phyloP scores from a whole-genome alignment of 2,329 filamentous ascomycete species.

The Basipetospora chlamydospora region DNA sequence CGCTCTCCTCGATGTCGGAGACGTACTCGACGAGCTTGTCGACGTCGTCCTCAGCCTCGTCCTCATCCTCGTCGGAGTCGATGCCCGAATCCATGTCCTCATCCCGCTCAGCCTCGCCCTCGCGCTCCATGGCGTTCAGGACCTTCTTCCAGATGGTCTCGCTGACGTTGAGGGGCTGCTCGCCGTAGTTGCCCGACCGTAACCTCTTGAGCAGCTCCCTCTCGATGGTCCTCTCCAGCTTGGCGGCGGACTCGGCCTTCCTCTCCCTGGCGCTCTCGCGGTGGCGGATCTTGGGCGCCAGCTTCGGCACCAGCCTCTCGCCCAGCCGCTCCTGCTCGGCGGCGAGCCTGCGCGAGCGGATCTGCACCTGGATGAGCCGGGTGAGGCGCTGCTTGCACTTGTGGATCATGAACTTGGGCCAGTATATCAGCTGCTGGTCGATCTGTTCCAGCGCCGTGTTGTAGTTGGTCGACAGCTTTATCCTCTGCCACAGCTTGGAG shows the following conservation, averaged over 20 bases:
- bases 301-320: conserved; percentile 73
- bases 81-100: conserved; percentile 82
- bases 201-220: conserved; percentile 83
- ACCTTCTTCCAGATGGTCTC: conserved; percentile 97
- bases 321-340: conserved; percentile 82
- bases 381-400: conserved; percentile 96
- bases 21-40: conserved; percentile 82
- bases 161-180: conserved; percentile 87
- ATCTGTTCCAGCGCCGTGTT: conserved; percentile 76
- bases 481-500: conserved; percentile 85
- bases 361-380: conserved; percentile 78
- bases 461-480: conserved; percentile 84
- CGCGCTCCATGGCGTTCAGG: conserved; percentile 73
- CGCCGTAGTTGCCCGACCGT: conserved; percentile 84
- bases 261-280: conserved; percentile 63
- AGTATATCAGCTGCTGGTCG: conserved; percentile 77
- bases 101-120: conserved; percentile 69
- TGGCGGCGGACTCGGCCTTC: conserved; percentile 70
- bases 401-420: conserved; percentile 83
- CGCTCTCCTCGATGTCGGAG: conserved; percentile 74
- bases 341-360: conserved; percentile 63
- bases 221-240: conserved; percentile 92
- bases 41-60: conserved; percentile 56
- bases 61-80: conserved; percentile 56
- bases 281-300: conserved; percentile 78